Base-by-base conservation (phyloP, 257 asterid genomes). In the Ophiorrhiza pumila region DNA sequence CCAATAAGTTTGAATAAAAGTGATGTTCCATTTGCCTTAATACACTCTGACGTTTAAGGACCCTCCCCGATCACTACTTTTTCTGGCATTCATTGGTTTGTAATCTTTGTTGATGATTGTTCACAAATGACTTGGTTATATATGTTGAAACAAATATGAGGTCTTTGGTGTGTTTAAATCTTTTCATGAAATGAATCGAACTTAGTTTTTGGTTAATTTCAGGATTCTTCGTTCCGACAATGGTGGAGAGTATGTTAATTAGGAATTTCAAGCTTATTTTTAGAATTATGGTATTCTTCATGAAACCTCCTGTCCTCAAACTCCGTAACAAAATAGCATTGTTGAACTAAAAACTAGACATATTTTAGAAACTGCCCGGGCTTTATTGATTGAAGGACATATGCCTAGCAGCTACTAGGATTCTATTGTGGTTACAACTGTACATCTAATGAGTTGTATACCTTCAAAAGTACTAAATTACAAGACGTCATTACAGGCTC, bases 31-130 rank as follows among this genome's bases (percentile, higher is more conserved):
- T 72, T 72, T 46, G 3, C 55, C 1, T 4, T 72, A 0, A 34
- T 59, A 7, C 61, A 60, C 12, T 59, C n/a, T 23, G 70, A 67
- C 32, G 78, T 66, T 5, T 74, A 59, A 41, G 78, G 60, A 0
- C 73, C 39, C 1, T 4, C 78, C 0, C 62, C 68, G 0, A 29
- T 37, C 1, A 17, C 47, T 2, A 35, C 8, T 20, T 8, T 12
- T 2, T 66, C 31, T 29, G 53, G 58, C 0, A 1, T 37, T n/a
- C 9, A 34, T 4, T 64, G 71, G 72, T 65, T 53, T 65, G 73
- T 74, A 2, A 53, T n/a, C 4, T 74, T 74, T 53, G 57, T 65
- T 2, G 71, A 73, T 73, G 71, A 73, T 25, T 63, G 31, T 6
- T 37, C 56, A 3, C 46, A 29, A 0, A 71, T 57, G 59, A 59